Percentiles rank a stretch among this genome's conserved stretches.
Conservation (phyloP, 257 asterid genomes). For the Jacaranda copaia region DNA sequence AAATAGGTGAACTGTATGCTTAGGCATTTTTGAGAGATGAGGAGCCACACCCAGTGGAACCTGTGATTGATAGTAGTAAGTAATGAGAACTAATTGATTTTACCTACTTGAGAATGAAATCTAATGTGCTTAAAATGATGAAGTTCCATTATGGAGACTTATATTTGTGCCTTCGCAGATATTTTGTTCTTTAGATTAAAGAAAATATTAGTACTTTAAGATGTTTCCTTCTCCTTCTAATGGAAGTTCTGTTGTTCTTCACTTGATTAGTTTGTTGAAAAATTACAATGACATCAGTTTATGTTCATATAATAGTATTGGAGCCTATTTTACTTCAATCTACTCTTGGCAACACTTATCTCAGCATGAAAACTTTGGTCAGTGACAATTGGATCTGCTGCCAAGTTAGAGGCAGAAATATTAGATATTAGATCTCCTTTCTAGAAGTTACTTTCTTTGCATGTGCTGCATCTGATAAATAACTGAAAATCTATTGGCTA, state of each 20-base stretch:
- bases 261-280: constrained; percentile 19
- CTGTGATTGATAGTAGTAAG: constrained; percentile 99
- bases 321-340: neutral
- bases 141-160: constrained; percentile 34
- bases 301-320: neutral
- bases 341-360: neutral
- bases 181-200: constrained; percentile 92
- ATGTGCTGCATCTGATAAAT: constrained; percentile 14
- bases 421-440: constrained; percentile 8
- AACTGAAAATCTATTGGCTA: neutral
- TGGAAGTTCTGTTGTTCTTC: constrained; percentile 16
- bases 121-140: neutral
- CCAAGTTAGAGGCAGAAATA: constrained; percentile 2
- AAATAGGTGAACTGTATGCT: constrained; percentile 93
- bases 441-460: constrained; percentile 7
- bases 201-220: constrained; percentile 78
- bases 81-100: constrained; percentile 31
- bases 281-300: neutral
- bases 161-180: constrained; percentile 66
- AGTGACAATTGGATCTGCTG: neutral
- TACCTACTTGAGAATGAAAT: constrained; percentile 12
- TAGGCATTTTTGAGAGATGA: constrained; percentile 96
- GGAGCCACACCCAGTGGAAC: constrained; percentile 97
- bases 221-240: constrained; percentile 31
- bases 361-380: neutral